Conservation (phyloP, 441 rosid species). For the Lepidium campestre region DNA sequence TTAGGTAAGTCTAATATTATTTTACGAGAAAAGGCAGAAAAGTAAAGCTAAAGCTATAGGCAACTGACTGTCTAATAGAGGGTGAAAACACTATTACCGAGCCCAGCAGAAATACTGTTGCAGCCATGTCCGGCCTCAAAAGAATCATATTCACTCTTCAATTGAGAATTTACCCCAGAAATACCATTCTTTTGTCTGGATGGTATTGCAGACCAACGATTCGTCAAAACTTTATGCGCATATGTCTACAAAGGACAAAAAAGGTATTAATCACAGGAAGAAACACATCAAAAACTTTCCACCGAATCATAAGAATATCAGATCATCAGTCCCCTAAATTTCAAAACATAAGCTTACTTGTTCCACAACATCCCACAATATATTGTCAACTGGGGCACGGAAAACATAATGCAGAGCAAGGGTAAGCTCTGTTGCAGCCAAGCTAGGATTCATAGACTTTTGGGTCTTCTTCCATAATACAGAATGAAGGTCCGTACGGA, state of each 20-base stretch:
- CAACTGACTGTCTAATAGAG: not conserved
- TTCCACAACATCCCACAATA: conserved; percentile 86
- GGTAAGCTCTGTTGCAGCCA: conserved; percentile 76
- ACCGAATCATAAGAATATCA: not conserved
- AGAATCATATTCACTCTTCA: conserved; percentile 78
- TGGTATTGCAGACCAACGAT: conserved; percentile 66
- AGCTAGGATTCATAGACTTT: conserved; percentile 53
- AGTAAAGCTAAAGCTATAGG: not conserved
- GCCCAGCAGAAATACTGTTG: conserved; percentile 89
- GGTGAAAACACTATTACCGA: conserved; percentile 45
- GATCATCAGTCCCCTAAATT: not conserved
- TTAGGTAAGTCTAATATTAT: not conserved
- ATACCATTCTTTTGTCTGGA: conserved; percentile 60
- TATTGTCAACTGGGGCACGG: conserved; percentile 78
- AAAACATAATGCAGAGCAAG: conserved; percentile 82
- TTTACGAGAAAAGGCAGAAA: not conserved
- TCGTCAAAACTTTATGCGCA: conserved; percentile 86
- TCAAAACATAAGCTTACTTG: conserved; percentile 44
- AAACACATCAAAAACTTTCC: not conserved
- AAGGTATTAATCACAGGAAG: not conserved
- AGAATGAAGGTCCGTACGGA: conserved; percentile 55
- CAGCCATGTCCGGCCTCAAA: conserved; percentile 92
- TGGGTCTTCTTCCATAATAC: conserved; percentile 37
- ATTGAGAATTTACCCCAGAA: conserved; percentile 56
- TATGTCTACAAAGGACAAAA: conserved; percentile 51